Evolutionary conservation across 2,329 filamentous ascomycete genomes (phyloP), one percentile per base, ranked within the genome.

Genomic region (Delphinella strobiligena): DNA sequence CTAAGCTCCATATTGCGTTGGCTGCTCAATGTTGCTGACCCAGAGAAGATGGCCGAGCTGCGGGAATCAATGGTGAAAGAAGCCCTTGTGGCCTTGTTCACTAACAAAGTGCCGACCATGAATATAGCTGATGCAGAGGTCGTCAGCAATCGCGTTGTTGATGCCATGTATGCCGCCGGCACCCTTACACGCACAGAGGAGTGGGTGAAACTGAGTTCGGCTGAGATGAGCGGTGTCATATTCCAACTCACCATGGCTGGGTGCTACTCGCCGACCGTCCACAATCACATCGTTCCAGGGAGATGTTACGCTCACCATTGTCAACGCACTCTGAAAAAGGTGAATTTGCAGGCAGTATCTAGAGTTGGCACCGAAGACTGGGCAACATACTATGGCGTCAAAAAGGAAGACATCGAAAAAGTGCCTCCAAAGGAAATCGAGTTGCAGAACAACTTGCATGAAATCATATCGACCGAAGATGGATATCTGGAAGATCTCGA

Each of bases 81-180:
- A 49, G 88, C 85, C 2, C 70, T 98, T 31, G 79, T 94, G 31
- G 82, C 80, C 19, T 68, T 98, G 5, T 96, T 98, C 58, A 93
- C 85, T 2, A 75, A 84, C 61, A 96, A 95, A 60, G 87, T 98
- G 1, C 88, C 91, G 0, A 98, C 87, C 1, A 95, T 98, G 86
- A 96, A 98, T 51, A 89, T 91, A 31, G 88, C 89, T 4, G 93
- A 98, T 66, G 91, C 91, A 1, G 91, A 98, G 58, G 81, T 80
- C 1, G 68, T 98, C 37, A 85, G 84, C 45, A 74, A 75, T 43
- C 77, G 76, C 31, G 83, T 94, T 0, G 78, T 93, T 2, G 69
- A 77, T 40, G 75, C 80, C 34, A 91, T 98, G 84, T 74, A 89
- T 48, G 71, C 75, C 17, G 77, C 80, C 7, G 80, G 79, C 30